These are phyloP conservation scores for Aspergillus campestris DNA, from an alignment of 495 filamentous ascomycete genomes.

Conservation along the genomic window DNA sequence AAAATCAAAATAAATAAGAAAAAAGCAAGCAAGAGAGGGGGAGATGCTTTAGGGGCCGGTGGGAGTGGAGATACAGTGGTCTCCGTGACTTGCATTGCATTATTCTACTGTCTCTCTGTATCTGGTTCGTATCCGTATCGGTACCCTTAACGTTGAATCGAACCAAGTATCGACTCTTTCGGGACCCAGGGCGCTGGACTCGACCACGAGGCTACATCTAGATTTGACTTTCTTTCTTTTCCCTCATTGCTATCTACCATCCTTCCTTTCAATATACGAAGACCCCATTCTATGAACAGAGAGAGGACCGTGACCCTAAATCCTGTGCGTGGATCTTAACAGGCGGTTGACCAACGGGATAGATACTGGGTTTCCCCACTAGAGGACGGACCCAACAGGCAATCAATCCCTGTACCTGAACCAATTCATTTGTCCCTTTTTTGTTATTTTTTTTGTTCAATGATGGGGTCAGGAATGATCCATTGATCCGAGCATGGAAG, in stretches of 20 bases:
- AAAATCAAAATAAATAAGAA: not conserved
- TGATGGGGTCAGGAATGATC: not conserved
- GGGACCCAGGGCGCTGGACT: too few relatives aligned
- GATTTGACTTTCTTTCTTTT: too few relatives aligned
- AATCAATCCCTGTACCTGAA: constrained; percentile 10
- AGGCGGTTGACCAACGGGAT: not conserved
- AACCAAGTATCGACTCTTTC: too few relatives aligned
- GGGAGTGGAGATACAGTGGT: constrained; percentile 10
- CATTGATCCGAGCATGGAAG: constrained; percentile 1
- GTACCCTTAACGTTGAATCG: too few relatives aligned
- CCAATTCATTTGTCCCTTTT: not conserved
- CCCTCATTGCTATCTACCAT: too few relatives aligned
- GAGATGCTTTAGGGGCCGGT: not conserved
- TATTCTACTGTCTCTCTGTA: too few relatives aligned
- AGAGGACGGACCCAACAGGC: constrained; percentile 6
- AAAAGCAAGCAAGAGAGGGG: not conserved
- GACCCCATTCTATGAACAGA: too few relatives aligned
- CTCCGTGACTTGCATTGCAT: constrained; percentile 12
- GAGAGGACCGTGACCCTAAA: too few relatives aligned
- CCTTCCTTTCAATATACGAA: too few relatives aligned
- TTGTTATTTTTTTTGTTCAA: not conserved
- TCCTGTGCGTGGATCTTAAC: too few relatives aligned
- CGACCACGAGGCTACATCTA: too few relatives aligned
- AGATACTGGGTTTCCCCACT: constrained; percentile 6
- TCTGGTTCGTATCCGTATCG: too few relatives aligned